Percentiles rank a stretch among this genome's conserved stretches.
These are phyloP conservation scores for Austroboletus novae-zelandiae DNA, from an alignment of 1,284 basidiomycete species.

Conservation along the genomic window DNA sequence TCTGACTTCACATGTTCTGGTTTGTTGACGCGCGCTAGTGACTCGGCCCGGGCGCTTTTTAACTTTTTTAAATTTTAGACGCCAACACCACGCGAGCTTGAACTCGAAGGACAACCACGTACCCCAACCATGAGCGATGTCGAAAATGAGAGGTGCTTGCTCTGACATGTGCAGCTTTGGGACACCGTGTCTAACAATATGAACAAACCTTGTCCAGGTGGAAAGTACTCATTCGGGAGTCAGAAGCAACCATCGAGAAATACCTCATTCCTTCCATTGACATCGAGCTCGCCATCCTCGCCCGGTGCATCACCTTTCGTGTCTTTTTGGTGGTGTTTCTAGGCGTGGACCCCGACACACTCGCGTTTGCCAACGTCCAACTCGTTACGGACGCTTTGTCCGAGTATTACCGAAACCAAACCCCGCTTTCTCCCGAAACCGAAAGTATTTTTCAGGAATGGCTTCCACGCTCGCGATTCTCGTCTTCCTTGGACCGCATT, in stretches of 20 bases:
- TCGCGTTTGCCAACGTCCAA: conserved; percentile 34
- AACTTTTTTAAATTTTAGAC: conserved; percentile 1
- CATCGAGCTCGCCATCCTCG: conserved; percentile 36
- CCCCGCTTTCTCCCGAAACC: conserved; percentile 18
- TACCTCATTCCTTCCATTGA: conserved; percentile 11
- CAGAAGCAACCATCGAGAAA: conserved; percentile 26
- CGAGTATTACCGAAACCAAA: conserved; percentile 32
- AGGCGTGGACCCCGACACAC: conserved; percentile 29
- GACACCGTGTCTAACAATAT: conserved; percentile 24
- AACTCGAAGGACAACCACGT: background rate
- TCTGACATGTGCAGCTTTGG: background rate
- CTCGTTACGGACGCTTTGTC: conserved; percentile 37
- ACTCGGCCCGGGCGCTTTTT: conserved; percentile 7
- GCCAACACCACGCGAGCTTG: conserved; percentile 1
- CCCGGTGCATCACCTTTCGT: conserved; percentile 45
- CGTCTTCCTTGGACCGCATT: conserved; percentile 47
- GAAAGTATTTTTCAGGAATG: conserved; percentile 35
- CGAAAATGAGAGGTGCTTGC: conserved; percentile 32
- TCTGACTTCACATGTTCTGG: conserved; percentile 19
- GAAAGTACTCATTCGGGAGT: conserved; percentile 26
- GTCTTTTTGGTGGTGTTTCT: conserved; percentile 43
- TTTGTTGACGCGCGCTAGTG: background rate
- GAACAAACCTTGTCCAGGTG: conserved; percentile 14
- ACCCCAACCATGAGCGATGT: conserved; percentile 41
- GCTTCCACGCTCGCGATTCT: conserved; percentile 34